phyloP scores from a whole-genome alignment of 2,329 filamentous ascomycete species.

The Cladosporium sp. region DNA sequence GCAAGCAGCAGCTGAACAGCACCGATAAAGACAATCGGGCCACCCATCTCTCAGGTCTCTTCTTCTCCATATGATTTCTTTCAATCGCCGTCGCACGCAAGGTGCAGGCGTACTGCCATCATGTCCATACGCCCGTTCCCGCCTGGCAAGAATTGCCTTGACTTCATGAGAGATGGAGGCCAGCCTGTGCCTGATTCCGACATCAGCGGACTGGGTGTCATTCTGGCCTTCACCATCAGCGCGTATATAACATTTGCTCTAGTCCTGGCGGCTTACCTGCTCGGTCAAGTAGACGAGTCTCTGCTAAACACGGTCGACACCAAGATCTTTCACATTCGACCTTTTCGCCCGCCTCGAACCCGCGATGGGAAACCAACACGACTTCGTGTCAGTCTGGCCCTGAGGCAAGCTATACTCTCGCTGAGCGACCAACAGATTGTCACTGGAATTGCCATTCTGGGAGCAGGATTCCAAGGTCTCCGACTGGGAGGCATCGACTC shows the following conservation, averaged over 20 bases:
- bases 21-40: neutral
- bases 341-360: constrained; percentile 7
- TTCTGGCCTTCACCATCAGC: constrained; percentile 21
- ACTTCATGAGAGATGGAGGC: constrained; percentile 6
- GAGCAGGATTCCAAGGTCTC: constrained; percentile 20
- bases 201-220: constrained; percentile 21
- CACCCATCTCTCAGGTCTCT: neutral
- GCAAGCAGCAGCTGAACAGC: neutral
- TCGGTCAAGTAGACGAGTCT: constrained; percentile 18
- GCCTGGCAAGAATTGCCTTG: neutral
- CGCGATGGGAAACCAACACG: neutral
- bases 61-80: neutral
- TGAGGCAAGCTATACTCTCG: constrained; percentile 7
- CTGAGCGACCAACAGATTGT: constrained; percentile 11
- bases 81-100: neutral
- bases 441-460: constrained; percentile 19
- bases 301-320: constrained; percentile 17
- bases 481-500: constrained; percentile 20
- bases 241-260: constrained; percentile 19
- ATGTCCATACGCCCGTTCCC: neutral
- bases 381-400: neutral
- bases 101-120: neutral
- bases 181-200: constrained; percentile 17
- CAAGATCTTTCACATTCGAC: neutral
- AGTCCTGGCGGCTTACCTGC: constrained; percentile 17